phyloP scores from a whole-genome alignment of 2,329 filamentous ascomycete genomes.

The Chaetomium sp. region DNA sequence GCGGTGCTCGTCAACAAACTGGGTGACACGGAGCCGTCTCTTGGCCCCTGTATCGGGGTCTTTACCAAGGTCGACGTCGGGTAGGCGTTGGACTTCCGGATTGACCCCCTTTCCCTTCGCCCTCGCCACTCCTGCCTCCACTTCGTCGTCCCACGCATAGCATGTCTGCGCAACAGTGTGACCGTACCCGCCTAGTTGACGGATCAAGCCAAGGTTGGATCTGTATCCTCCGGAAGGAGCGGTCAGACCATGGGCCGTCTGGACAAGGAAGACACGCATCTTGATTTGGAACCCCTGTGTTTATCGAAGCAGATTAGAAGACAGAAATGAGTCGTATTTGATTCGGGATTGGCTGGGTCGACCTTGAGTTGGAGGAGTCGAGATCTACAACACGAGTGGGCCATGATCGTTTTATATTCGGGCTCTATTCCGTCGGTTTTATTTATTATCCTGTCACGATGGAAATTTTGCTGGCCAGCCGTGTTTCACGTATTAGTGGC shows the following conservation, averaged over 20 bases:
- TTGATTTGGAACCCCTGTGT: not conserved
- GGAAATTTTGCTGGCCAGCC: not conserved
- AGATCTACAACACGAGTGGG: not conserved
- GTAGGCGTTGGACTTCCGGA: slow-evolving; percentile 21
- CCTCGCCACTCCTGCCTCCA: slow-evolving; percentile 20
- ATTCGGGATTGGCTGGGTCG: not conserved
- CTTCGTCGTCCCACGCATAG: slow-evolving; percentile 30
- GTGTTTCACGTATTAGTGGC: slow-evolving; percentile 3
- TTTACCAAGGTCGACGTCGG: slow-evolving; percentile 12
- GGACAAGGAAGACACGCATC: slow-evolving; percentile 34
- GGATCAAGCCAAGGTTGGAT: slow-evolving; percentile 32
- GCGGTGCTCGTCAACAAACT: slow-evolving; percentile 26
- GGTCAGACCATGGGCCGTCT: slow-evolving; percentile 34
- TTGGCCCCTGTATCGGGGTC: not conserved
- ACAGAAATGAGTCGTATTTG: not conserved
- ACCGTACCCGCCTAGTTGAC: slow-evolving; percentile 21
- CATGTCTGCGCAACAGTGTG: slow-evolving; percentile 32
- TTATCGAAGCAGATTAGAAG: not conserved
- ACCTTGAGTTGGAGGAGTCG: not conserved
- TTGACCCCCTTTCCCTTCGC: slow-evolving; percentile 28
- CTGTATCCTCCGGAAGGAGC: slow-evolving; percentile 34
- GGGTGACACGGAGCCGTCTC: slow-evolving; percentile 18
- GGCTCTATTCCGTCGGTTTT: too few species aligned
- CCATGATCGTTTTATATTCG: not conserved
- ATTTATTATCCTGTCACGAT: not conserved